Evolutionary conservation across 2,329 filamentous ascomycete species (phyloP).

Genomic region (Fusarium sp.): DNA sequence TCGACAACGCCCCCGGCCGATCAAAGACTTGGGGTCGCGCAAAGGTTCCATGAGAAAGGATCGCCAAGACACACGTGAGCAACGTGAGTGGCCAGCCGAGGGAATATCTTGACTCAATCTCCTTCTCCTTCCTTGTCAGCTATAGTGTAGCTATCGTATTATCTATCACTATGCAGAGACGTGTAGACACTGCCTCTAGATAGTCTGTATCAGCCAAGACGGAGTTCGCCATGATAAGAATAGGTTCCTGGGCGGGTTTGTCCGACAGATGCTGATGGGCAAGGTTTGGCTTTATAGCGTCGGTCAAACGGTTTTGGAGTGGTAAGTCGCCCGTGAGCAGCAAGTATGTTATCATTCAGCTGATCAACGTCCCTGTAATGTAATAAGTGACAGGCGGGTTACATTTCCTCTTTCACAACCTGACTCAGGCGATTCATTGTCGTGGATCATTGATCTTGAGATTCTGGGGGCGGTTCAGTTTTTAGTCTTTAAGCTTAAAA

Average conservation of each 20-base stretch:
- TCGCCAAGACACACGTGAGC: constrained; percentile 43
- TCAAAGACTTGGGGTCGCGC: constrained; percentile 12
- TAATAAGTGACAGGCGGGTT: not conserved
- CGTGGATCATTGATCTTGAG: not conserved
- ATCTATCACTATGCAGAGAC: not conserved
- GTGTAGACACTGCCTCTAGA: not conserved
- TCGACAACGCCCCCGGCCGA: not conserved
- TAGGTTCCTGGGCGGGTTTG: not conserved
- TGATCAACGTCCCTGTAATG: not conserved
- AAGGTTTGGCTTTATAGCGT: constrained; percentile 21
- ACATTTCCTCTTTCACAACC: not conserved
- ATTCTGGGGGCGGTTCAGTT: not conserved
- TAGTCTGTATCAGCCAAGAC: not conserved
- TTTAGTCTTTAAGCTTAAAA: constrained; percentile 30
- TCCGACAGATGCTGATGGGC: constrained; percentile 21
- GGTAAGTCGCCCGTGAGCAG: not conserved
- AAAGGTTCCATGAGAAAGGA: constrained; percentile 28
- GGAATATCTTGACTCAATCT: not conserved
- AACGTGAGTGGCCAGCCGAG: constrained; percentile 33
- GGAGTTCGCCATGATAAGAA: not conserved
- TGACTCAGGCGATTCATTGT: not conserved
- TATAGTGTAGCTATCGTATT: not conserved
- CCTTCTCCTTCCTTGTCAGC: not conserved
- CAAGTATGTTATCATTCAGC: not conserved
- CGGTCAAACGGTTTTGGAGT: constrained; percentile 2